Base-by-base conservation (phyloP, 2,329 filamentous ascomycete species). In the Ilyonectria mors-panacis region DNA sequence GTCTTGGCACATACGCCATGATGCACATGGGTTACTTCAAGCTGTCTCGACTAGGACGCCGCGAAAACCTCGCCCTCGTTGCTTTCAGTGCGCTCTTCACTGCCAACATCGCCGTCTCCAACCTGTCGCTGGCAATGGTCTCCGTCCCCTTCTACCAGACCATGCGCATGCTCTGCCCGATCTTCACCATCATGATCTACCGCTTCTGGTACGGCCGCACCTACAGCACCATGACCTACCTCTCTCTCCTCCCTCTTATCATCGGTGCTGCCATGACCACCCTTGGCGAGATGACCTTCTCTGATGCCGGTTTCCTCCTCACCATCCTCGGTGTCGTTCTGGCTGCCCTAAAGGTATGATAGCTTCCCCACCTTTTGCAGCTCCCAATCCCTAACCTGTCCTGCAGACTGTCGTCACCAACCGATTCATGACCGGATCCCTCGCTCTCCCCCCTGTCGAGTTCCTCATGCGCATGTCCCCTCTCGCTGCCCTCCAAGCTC, bases 71-170 rank as follows among this genome's bases (percentile, higher is more conserved):
- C 47, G 82, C 85, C n/a, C 82, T 90, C 45, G 78, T 88, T 35
- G 83, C 85, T 53, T 91, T 91, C 77, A 90, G 88, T 39, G 81
- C 86, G 45, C 83, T 91, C 8, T 91, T 89, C 78, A 90, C 88
- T 17, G 82, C 88, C 76, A 91, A 91, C 78, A 90, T 91, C 71
- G 88, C 88, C 65, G 85, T 89, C 51, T 89, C 87, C n/a, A 90
- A 90, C 78, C 82, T 89, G 26, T 90, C 88, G n/a, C 82, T 90
- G 42, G 82, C 81, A 67, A 85, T 89, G 84, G 88, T 89, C 42
- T 90, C 89, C 0, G 87, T 91, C n/a, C 87, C 89, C 2, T 91
- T 91, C 78, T 89, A 91, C 78, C 89, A 91, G 77, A 88, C 89
- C 65, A 86, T 91, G 78, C 85, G 89, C 69, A 89, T 89, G 67